phyloP scores from a whole-genome alignment of 2,329 filamentous ascomycete species.

The Cercospora beticola region DNA sequence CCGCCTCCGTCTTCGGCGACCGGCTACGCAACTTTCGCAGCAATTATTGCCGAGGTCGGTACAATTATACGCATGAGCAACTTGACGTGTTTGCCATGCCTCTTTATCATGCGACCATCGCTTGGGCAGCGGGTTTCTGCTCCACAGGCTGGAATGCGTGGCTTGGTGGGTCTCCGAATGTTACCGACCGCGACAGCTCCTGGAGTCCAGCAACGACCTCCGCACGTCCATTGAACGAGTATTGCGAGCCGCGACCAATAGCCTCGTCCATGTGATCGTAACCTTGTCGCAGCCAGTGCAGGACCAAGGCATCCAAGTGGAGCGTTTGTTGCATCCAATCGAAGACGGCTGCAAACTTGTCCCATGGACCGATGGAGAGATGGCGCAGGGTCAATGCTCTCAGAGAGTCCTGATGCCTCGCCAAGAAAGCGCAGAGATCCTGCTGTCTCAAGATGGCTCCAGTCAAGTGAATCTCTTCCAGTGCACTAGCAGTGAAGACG shows the following conservation, averaged over 20 bases:
- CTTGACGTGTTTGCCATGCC: neutral
- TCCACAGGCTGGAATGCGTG: neutral
- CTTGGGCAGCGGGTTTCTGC: neutral
- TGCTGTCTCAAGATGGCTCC: constrained; percentile 3
- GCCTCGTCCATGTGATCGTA: constrained; percentile 12
- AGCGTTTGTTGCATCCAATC: constrained; percentile 1
- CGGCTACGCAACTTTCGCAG: neutral
- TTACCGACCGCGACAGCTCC: neutral
- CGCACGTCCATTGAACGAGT: neutral
- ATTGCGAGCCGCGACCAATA: constrained; percentile 4
- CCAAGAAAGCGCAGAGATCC: constrained; percentile 5
- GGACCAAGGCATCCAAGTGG: neutral
- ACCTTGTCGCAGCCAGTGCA: constrained; percentile 12
- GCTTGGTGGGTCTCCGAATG: constrained; percentile 2
- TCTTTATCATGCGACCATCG: neutral
- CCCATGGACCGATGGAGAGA: neutral
- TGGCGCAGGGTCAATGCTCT: constrained; percentile 1
- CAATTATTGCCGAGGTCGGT: neutral
- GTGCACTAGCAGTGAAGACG: neutral
- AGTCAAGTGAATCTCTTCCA: constrained; percentile 1
- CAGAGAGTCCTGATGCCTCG: neutral
- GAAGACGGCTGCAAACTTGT: constrained; percentile 8
- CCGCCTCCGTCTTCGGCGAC: neutral
- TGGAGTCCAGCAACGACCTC: constrained; percentile 3
- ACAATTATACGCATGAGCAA: neutral